These are phyloP conservation scores for Triticum aestivum DNA, from an alignment of 176 grass and related monocot species.

Conservation along the genomic window IWGSC_CS_RefSeq_v2.1 NC_057794.1:552938685-552939184, in stretches of 20 bases:
- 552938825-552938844: not conserved
- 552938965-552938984: constrained; percentile 21
- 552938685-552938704: constrained; percentile 18
- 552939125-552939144: not conserved
- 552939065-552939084: too few species aligned
- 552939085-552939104: not conserved
- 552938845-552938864: not conserved
- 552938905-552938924: not conserved
- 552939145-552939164: not conserved
- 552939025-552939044: not conserved
- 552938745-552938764: not conserved
- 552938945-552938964: constrained; percentile 20
- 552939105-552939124: not conserved
- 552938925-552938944: not conserved
- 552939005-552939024: not conserved
- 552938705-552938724: not conserved
- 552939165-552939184: too few species aligned
- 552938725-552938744: constrained; percentile 40
- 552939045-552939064: not conserved
- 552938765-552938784: not conserved
- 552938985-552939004: not conserved
- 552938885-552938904: not conserved
- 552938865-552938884: too few species aligned
- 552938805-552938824: constrained; percentile 2
- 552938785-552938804: not conserved